Evolutionary conservation across 2,329 filamentous ascomycete genomes (phyloP).

Genomic region (Diaporthe sp.): DNA sequence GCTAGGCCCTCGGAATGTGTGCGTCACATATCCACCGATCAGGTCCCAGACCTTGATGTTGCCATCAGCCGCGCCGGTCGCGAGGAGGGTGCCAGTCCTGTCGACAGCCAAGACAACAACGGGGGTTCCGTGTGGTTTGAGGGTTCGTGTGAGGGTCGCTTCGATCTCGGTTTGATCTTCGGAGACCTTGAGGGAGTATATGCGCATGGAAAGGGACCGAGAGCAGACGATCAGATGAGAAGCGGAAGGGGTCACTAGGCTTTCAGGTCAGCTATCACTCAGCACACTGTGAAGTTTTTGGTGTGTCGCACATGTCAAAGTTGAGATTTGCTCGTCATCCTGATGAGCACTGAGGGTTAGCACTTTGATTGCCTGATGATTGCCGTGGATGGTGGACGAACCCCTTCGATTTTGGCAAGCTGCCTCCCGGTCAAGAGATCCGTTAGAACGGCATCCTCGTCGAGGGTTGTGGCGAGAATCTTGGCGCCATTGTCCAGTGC

Average conservation of each 20-base stretch:
- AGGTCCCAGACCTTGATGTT: constrained; percentile 98
- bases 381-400: constrained; percentile 56
- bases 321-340: constrained; percentile 87
- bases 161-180: constrained; percentile 71
- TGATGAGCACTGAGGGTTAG: constrained; percentile 49
- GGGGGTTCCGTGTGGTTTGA: constrained; percentile 92
- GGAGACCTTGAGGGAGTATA: constrained; percentile 80
- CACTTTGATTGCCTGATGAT: not conserved
- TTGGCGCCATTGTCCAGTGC: constrained; percentile 85
- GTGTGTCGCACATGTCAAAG: constrained; percentile 69
- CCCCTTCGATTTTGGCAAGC: constrained; percentile 88
- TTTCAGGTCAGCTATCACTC: constrained; percentile 42
- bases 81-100: constrained; percentile 87
- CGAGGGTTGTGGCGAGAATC: constrained; percentile 89
- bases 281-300: constrained; percentile 19
- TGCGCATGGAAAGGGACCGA: constrained; percentile 94
- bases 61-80: constrained; percentile 93
- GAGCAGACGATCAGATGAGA: constrained; percentile 94
- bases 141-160: constrained; percentile 78
- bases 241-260: constrained; percentile 84
- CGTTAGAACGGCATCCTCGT: constrained; percentile 91
- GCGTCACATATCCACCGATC: constrained; percentile 88
- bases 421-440: constrained; percentile 87
- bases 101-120: constrained; percentile 90
- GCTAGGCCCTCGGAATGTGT: constrained; percentile 94